Evolutionary conservation across 345 rosid species (phyloP).

Genomic region (Limnanthes douglasii): DNA sequence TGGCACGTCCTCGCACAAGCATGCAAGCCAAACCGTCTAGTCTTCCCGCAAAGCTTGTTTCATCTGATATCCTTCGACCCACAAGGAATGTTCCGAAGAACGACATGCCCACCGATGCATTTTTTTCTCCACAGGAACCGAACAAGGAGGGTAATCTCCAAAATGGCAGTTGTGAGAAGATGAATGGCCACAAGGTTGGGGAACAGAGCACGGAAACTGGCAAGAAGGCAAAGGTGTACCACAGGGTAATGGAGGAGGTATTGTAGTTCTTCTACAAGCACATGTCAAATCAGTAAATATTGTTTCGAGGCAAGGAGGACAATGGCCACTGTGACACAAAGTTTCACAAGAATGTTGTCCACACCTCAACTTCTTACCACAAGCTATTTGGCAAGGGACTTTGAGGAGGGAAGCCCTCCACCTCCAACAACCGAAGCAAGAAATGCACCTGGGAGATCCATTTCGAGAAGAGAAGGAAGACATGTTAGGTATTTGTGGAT

Average conservation of each 20-base stretch:
- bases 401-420: too few species aligned
- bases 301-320: slow-evolving; percentile 87
- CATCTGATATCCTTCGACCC: slow-evolving; percentile 92
- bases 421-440: too few species aligned
- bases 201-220: slow-evolving; percentile 65
- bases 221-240: slow-evolving; percentile 87
- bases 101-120: slow-evolving; percentile 87
- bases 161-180: slow-evolving; percentile 92
- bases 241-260: slow-evolving; percentile 94
- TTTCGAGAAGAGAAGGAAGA: too few species aligned
- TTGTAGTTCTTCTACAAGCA: slow-evolving; percentile 83
- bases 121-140: slow-evolving; percentile 82
- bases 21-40: slow-evolving; percentile 88
- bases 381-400: slow-evolving; percentile 67
- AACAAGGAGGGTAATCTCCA: slow-evolving; percentile 96
- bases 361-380: slow-evolving; percentile 88
- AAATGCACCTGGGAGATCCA: too few species aligned
- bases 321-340: slow-evolving; percentile 90
- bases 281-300: slow-evolving; percentile 81
- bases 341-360: slow-evolving; percentile 86
- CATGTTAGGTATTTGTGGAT: too few species aligned
- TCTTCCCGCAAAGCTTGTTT: slow-evolving; percentile 81
- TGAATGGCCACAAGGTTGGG: slow-evolving; percentile 80
- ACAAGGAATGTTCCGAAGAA: slow-evolving; percentile 91
- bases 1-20: slow-evolving; percentile 88